Evolutionary conservation across 495 filamentous ascomycete genomes (phyloP).

Genomic region (Penicillium lagena): DNA sequence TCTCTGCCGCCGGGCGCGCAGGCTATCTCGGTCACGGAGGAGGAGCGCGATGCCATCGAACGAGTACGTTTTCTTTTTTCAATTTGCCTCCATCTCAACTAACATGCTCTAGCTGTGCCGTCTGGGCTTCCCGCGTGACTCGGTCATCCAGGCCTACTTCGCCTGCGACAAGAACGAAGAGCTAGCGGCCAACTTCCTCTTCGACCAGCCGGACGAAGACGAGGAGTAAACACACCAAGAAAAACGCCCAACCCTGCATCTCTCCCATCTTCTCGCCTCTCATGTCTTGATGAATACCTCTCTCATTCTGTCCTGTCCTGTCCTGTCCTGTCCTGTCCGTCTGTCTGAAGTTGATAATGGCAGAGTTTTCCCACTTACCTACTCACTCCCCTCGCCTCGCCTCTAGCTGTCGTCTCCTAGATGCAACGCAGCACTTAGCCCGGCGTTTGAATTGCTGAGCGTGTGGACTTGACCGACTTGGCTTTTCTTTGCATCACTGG

Average conservation of each 20-base stretch:
- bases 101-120: slow-evolving; percentile 67
- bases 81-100: no score
- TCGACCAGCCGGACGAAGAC: slow-evolving; percentile 90
- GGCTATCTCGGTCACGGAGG: slow-evolving; percentile 85
- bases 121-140: slow-evolving; percentile 86
- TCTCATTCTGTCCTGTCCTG: neutral
- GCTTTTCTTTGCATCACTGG: slow-evolving; percentile 1
- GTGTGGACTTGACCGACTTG: slow-evolving; percentile 1
- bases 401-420: neutral
- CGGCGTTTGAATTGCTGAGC: slow-evolving; percentile 5
- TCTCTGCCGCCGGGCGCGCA: slow-evolving; percentile 83
- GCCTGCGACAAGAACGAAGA: slow-evolving; percentile 99
- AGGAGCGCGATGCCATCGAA: slow-evolving; percentile 95
- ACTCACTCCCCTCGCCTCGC: neutral
- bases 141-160: slow-evolving; percentile 97
- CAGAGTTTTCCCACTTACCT: no score
- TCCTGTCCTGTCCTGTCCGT: no score
- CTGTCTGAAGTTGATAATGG: neutral
- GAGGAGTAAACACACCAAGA: slow-evolving; percentile 43
- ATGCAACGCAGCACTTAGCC: neutral
- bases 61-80: slow-evolving; percentile 53
- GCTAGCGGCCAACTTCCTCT: slow-evolving; percentile 93
- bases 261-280: slow-evolving; percentile 7
- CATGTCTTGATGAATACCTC: neutral
- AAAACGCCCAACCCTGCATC: slow-evolving; percentile 15